Evolutionary conservation across 495 filamentous ascomycete genomes (phyloP).

Genomic region (Tuber aestivum): DNA sequence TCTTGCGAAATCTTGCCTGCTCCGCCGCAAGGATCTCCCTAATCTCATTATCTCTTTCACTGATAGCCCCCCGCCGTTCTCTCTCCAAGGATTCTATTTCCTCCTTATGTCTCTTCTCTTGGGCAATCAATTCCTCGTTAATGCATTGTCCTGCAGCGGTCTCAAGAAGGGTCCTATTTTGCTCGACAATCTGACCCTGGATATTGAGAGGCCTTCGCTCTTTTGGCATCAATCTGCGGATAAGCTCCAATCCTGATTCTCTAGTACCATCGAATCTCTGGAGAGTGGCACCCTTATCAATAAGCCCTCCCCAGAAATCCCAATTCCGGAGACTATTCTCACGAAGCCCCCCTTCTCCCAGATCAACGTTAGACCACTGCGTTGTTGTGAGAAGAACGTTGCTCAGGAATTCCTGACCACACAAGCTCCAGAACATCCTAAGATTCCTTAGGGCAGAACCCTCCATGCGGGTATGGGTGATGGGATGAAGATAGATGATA

Average conservation of each 20-base stretch:
- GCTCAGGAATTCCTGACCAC: slow-evolving; percentile 43
- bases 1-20: background rate
- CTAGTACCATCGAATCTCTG: slow-evolving; percentile 37
- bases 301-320: slow-evolving; percentile 47
- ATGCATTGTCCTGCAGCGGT: slow-evolving; percentile 43
- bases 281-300: slow-evolving; percentile 35
- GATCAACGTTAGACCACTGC: slow-evolving; percentile 44
- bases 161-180: slow-evolving; percentile 40
- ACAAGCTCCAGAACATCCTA: slow-evolving; percentile 46
- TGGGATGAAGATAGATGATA: slow-evolving; percentile 50
- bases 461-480: slow-evolving; percentile 44
- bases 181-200: slow-evolving; percentile 45
- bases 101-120: slow-evolving; percentile 11
- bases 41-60: no score
- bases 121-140: slow-evolving; percentile 33
- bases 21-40: background rate
- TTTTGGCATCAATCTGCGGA: slow-evolving; percentile 19
- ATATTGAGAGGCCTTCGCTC: slow-evolving; percentile 40
- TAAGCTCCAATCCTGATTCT: slow-evolving; percentile 42
- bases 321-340: slow-evolving; percentile 43
- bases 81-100: background rate
- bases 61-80: no score
- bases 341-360: slow-evolving; percentile 19
- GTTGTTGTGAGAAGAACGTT: slow-evolving; percentile 48
- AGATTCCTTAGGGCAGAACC: slow-evolving; percentile 46